phyloP scores from a whole-genome alignment of 345 rosid genomes.

The Turnera subulata region DNA sequence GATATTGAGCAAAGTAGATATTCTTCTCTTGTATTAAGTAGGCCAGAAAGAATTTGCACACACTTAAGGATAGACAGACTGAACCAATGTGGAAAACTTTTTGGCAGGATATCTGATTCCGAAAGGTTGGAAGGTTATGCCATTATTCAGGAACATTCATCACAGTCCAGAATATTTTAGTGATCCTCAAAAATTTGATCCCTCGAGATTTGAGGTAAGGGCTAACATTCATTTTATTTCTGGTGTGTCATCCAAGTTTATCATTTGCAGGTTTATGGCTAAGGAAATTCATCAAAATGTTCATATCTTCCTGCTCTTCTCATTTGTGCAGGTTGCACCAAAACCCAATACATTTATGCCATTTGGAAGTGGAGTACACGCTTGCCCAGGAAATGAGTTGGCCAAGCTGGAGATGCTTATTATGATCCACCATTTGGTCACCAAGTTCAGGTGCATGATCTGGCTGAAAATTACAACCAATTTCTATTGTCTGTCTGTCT shows the following conservation, averaged over 20 bases:
- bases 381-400: conserved; percentile 79
- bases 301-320: not conserved
- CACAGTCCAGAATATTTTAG: conserved; percentile 55
- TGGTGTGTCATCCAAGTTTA: not conserved
- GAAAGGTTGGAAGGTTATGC: conserved; percentile 84
- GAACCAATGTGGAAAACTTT: conserved; percentile 2
- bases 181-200: conserved; percentile 64
- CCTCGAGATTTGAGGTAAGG: conserved; percentile 69
- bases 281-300: not conserved
- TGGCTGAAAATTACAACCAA: conserved; percentile 3
- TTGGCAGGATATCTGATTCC: conserved; percentile 66
- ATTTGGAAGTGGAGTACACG: conserved; percentile 69
- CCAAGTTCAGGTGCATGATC: conserved; percentile 52
- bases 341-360: conserved; percentile 70
- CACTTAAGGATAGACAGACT: conserved; percentile 10
- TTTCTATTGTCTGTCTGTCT: conserved; percentile 5
- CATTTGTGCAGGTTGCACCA: conserved; percentile 40
- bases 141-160: conserved; percentile 71
- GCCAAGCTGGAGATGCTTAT: conserved; percentile 78
- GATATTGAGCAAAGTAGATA: too few species aligned
- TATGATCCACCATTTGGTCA: conserved; percentile 53
- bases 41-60: too few species aligned
- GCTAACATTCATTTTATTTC: not conserved
- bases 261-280: not conserved
- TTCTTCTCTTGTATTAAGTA: too few species aligned